phyloP scores from a whole-genome alignment of 257 asterid species.

The Nicotiana undulata region DNA sequence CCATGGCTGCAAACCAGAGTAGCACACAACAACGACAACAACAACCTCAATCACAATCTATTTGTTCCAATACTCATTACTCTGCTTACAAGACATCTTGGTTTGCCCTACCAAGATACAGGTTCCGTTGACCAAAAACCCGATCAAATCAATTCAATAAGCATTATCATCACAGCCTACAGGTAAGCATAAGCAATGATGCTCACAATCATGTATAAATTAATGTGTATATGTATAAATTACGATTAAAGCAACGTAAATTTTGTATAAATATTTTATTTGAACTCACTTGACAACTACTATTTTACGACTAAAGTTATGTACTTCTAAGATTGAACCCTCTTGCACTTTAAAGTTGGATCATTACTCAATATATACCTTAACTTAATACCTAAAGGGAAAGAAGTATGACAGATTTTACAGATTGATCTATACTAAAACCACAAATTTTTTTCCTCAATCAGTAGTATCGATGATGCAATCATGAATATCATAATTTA shows the following conservation, averaged over 20 bases:
- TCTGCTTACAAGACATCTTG: neutral
- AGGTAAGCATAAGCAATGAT: neutral
- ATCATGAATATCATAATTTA: no score
- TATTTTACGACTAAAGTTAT: no score
- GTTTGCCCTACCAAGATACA: neutral
- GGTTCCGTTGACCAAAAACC: neutral
- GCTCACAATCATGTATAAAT: no score
- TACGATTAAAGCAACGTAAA: no score
- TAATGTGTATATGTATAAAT: no score
- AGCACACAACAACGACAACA: neutral
- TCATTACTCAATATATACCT: no score
- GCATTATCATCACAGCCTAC: neutral
- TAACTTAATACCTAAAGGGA: neutral
- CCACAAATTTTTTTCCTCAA: no score
- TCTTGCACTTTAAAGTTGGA: no score
- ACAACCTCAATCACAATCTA: neutral
- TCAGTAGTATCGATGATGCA: no score
- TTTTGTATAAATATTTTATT: no score
- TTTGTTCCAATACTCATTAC: neutral
- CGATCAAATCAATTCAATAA: neutral
- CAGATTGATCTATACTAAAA: neutral
- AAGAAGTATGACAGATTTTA: neutral
- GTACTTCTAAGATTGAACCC: no score
- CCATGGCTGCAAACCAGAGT: conserved; percentile 6
- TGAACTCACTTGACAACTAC: no score